These are phyloP conservation scores for Naematelia encephala DNA, from an alignment of 768 basidiomycete genomes.

Conservation along the genomic window DNA sequence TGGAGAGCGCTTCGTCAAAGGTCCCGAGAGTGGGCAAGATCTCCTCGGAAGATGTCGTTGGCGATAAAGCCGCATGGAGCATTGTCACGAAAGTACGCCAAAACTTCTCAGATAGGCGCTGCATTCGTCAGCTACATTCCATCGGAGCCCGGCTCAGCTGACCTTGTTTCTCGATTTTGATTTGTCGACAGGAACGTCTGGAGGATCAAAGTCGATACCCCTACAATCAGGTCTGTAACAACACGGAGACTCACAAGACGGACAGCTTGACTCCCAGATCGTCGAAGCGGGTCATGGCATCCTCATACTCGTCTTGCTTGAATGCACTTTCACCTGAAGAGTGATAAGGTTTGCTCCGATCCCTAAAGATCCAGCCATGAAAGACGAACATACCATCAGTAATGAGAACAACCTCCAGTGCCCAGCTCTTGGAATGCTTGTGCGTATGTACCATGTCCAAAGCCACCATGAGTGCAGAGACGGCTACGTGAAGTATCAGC, in stretches of 20 bases:
- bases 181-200: conserved; percentile 36
- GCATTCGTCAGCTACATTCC: conserved; percentile 1
- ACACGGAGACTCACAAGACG: conserved; percentile 61
- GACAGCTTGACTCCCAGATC: conserved; percentile 60
- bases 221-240: conserved; percentile 8
- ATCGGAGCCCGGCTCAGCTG: conserved; percentile 8
- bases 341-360: neutral
- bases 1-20: conserved; percentile 64
- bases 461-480: conserved; percentile 83
- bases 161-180: conserved; percentile 60
- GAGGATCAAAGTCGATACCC: conserved; percentile 38
- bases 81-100: conserved; percentile 53
- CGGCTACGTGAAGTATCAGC: conserved; percentile 54
- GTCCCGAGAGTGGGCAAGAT: conserved; percentile 60
- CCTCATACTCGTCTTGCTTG: conserved; percentile 44
- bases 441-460: conserved; percentile 72
- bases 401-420: conserved; percentile 72
- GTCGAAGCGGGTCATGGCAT: conserved; percentile 63
- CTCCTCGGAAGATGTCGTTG: conserved; percentile 29
- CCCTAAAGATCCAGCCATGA: too few species aligned
- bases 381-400: conserved; percentile 75
- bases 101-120: conserved; percentile 75
- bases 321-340: conserved; percentile 41
- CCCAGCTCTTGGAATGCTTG: conserved; percentile 74
- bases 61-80: conserved; percentile 28